Conservation (phyloP, 106 monocot species). For the Amphibolis antarctica region DNA sequence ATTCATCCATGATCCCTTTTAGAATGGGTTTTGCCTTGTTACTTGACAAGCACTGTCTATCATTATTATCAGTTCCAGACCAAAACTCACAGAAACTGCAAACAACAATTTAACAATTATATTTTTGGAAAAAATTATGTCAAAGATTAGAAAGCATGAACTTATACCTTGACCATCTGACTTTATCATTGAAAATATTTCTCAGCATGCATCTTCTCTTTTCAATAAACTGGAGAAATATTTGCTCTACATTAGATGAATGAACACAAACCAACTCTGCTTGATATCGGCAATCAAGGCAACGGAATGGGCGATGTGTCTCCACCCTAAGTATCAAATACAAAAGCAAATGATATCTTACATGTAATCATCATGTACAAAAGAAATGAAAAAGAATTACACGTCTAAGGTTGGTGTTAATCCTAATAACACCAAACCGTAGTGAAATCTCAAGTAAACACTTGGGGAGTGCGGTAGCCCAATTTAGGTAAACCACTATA, state of each 20-base stretch:
- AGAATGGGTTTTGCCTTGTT: conserved; percentile 64
- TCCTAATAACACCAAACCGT: too few species aligned
- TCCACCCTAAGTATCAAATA: conserved; percentile 52
- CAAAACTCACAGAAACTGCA: conserved; percentile 85
- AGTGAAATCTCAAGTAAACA: too few species aligned
- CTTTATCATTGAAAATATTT: conserved; percentile 66
- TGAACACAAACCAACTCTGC: conserved; percentile 83
- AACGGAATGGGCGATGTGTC: conserved; percentile 75
- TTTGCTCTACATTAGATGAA: conserved; percentile 81
- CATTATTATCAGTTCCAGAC: conserved; percentile 46
- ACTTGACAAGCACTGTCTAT: conserved; percentile 46
- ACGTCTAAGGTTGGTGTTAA: too few species aligned
- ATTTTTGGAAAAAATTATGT: not conserved
- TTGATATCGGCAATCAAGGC: conserved; percentile 79
- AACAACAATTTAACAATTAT: conserved; percentile 7
- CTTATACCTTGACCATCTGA: conserved; percentile 75
- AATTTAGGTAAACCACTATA: too few species aligned
- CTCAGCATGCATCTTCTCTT: conserved; percentile 64
- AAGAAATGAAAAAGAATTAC: too few species aligned
- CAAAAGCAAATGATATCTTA: conserved; percentile 3
- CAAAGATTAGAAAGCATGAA: not conserved
- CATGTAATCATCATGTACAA: too few species aligned
- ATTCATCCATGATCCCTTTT: conserved; percentile 74
- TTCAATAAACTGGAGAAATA: conserved; percentile 73
- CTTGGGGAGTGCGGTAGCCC: too few species aligned